A percentile compares a stretch with the other conserved stretches of the same genome.
These are phyloP conservation scores for Thielaviopsis cerberus DNA, from an alignment of 2,329 filamentous ascomycete species.

Conservation along the genomic window DNA sequence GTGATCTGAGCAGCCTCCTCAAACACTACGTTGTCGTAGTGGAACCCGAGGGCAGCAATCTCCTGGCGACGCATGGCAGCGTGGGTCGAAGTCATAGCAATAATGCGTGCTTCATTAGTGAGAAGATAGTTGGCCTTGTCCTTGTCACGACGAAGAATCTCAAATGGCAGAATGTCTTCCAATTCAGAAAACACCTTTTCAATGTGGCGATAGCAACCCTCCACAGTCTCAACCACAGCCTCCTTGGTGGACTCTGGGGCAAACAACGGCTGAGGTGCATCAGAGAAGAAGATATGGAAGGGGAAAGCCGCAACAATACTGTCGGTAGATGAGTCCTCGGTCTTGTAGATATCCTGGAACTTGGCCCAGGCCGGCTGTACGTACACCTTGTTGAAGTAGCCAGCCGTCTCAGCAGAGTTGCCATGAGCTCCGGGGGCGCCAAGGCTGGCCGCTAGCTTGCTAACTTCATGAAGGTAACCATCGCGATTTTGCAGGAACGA, in stretches of 20 bases:
- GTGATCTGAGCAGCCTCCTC: slow-evolving; percentile 97
- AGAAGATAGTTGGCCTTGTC: slow-evolving; percentile 95
- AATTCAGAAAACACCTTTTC: slow-evolving; percentile 79
- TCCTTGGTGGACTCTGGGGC: slow-evolving; percentile 45
- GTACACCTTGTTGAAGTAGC: slow-evolving; percentile 90
- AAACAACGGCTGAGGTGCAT: slow-evolving; percentile 75
- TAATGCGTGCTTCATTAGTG: slow-evolving; percentile 85
- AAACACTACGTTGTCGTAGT: slow-evolving; percentile 95
- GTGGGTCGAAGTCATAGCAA: slow-evolving; percentile 97
- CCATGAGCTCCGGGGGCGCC: slow-evolving; percentile 84
- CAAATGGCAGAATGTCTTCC: slow-evolving; percentile 84
- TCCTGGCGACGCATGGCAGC: slow-evolving; percentile 85
- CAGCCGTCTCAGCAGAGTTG: slow-evolving; percentile 87
- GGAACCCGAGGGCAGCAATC: slow-evolving; percentile 80
- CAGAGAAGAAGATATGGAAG: slow-evolving; percentile 71
- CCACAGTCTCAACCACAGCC: slow-evolving; percentile 52
- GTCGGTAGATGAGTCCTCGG: slow-evolving; percentile 34
- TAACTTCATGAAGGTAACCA: slow-evolving; percentile 62
- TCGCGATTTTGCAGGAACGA: slow-evolving; percentile 82
- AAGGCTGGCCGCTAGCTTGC: slow-evolving; percentile 67
- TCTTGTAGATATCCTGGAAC: slow-evolving; percentile 45
- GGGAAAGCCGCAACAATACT: slow-evolving; percentile 62
- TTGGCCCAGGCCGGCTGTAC: slow-evolving; percentile 74
- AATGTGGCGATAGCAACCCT: slow-evolving; percentile 77
- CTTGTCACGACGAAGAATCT: slow-evolving; percentile 70